Percentiles rank a stretch among this genome's conserved stretches.
Evolutionary conservation across 2,329 filamentous ascomycete species (phyloP).

Genomic region (Talaromyces sp.): DNA sequence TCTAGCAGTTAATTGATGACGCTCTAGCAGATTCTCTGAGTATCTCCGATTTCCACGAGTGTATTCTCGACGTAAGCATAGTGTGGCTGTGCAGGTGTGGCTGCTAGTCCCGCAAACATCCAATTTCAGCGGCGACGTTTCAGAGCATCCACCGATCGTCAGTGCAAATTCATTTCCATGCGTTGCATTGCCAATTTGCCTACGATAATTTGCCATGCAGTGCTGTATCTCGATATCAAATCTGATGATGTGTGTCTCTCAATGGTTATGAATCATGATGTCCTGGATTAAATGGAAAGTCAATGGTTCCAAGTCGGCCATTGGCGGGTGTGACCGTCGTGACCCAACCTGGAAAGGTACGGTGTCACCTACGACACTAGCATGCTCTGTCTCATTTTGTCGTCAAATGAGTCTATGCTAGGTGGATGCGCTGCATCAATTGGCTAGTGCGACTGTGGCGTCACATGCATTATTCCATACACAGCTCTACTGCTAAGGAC

Average conservation of each 20-base stretch:
- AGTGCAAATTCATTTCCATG: background rate
- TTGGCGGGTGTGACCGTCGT: background rate
- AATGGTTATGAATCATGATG: background rate
- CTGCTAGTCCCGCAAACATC: background rate
- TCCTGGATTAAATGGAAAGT: background rate
- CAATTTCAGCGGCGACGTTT: background rate
- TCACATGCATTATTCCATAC: background rate
- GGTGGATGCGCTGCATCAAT: background rate
- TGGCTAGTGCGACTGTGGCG: background rate
- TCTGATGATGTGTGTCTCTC: background rate
- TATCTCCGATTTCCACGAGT: background rate
- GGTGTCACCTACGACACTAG: background rate
- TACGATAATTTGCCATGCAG: background rate
- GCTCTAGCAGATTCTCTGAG: background rate
- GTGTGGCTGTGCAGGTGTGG: background rate
- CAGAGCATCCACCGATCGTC: background rate
- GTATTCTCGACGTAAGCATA: background rate
- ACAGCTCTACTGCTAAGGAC: background rate
- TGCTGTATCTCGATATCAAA: background rate
- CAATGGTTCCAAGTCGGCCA: background rate
- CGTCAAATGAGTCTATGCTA: background rate
- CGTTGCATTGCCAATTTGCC: background rate
- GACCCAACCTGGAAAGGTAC: background rate
- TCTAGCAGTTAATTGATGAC: background rate
- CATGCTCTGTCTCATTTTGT: background rate